Conservation (phyloP, 257 asterid genomes). For the Capsicum chinense region DNA sequence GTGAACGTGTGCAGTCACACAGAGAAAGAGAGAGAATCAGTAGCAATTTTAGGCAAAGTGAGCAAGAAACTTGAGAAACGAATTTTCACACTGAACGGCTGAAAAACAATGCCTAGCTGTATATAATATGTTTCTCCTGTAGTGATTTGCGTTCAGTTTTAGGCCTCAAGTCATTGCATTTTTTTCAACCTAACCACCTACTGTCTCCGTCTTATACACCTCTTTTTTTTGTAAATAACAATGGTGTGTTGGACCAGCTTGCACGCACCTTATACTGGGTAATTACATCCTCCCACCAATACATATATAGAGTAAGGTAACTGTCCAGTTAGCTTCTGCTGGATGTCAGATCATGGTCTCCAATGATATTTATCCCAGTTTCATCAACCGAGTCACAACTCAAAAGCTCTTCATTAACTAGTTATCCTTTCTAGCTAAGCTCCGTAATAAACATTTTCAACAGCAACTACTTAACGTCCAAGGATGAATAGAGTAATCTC, state of each 20-base stretch:
- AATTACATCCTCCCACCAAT: conserved; percentile 1
- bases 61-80: conserved; percentile 17
- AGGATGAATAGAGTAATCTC: neutral
- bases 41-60: conserved; percentile 1
- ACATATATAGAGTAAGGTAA: neutral
- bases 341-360: conserved; percentile 11
- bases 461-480: neutral
- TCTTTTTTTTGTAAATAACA: neutral
- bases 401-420: conserved; percentile 12
- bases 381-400: conserved; percentile 1
- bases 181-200: conserved; percentile 16
- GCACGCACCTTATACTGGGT: neutral
- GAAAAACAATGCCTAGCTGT: neutral
- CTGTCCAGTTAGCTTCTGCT: neutral
- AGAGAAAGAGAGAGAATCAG: conserved; percentile 31
- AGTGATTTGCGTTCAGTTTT: neutral
- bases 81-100: neutral
- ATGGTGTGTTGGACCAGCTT: neutral
- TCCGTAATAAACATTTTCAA: neutral
- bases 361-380: conserved; percentile 2
- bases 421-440: conserved; percentile 17
- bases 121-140: neutral
- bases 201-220: neutral
- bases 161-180: neutral
- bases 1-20: neutral